phyloP scores from a whole-genome alignment of 352 stramenopile genomes.

The Phytophthora crassamura region DNA sequence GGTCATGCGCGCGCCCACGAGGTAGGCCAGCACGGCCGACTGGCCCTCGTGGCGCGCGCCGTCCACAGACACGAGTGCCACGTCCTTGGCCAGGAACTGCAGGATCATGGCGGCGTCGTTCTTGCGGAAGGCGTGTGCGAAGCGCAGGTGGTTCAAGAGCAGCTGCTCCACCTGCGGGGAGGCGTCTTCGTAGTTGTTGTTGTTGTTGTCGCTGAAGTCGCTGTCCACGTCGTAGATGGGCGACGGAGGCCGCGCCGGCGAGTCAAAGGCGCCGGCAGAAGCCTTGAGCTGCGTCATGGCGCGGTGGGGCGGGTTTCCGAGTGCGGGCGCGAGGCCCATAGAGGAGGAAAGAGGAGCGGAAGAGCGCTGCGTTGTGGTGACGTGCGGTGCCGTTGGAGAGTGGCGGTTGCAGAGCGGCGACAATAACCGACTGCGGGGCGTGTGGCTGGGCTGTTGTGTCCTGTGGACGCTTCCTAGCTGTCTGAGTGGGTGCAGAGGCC shows the following conservation, averaged over 20 bases:
- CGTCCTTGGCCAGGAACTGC: conserved; percentile 69
- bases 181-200: conserved; percentile 5
- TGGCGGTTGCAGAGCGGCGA: too few relatives aligned
- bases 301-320: too few relatives aligned
- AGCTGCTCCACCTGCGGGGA: conserved; percentile 50
- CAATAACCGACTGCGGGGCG: too few relatives aligned
- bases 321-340: too few relatives aligned
- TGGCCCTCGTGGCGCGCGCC: conserved; percentile 50
- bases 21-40: conserved; percentile 71
- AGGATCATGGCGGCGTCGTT: conserved; percentile 76
- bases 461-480: too few relatives aligned
- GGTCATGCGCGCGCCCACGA: conserved; percentile 72
- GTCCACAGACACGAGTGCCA: conserved; percentile 59
- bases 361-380: too few relatives aligned
- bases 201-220: conserved; percentile 19
- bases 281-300: too few relatives aligned
- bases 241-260: conserved; percentile 21
- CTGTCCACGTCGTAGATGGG: conserved; percentile 21
- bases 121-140: conserved; percentile 75
- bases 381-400: too few relatives aligned
- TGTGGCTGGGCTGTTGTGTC: too few relatives aligned
- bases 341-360: too few relatives aligned
- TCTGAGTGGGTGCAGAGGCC: too few relatives aligned
- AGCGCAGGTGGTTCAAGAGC: conserved; percentile 63
- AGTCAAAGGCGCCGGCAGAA: conserved; percentile 18